phyloP scores from a whole-genome alignment of 2,329 filamentous ascomycete genomes.

The Xylaria sp. region DNA sequence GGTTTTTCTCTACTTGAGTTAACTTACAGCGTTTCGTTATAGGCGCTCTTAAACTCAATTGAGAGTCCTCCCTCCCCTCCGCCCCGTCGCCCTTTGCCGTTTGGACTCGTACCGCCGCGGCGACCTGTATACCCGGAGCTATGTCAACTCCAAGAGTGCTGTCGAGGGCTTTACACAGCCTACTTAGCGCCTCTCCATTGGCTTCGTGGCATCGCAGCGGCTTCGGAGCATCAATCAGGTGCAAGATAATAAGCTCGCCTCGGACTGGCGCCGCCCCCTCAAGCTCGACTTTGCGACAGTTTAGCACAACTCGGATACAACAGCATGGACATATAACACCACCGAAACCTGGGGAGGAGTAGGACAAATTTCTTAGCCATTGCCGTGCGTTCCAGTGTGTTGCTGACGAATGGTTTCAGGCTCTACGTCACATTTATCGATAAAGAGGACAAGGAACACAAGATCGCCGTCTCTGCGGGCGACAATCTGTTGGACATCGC shows the following conservation, averaged over 20 bases:
- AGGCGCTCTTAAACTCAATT: constrained; percentile 1
- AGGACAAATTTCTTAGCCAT: constrained; percentile 50
- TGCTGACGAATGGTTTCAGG: constrained; percentile 57
- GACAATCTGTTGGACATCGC: constrained; percentile 97
- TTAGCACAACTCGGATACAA: constrained; percentile 71
- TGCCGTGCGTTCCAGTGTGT: constrained; percentile 32
- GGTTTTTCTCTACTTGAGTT: not conserved
- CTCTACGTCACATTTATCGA: constrained; percentile 92
- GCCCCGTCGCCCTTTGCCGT: constrained; percentile 2
- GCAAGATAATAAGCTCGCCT: constrained; percentile 15
- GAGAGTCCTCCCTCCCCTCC: not conserved
- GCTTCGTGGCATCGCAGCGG: constrained; percentile 22
- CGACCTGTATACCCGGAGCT: not conserved
- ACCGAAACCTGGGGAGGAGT: constrained; percentile 94
- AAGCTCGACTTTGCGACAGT: constrained; percentile 57
- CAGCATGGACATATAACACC: constrained; percentile 83
- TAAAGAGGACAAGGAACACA: constrained; percentile 82
- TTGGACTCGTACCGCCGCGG: constrained; percentile 1
- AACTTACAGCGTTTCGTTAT: not conserved
- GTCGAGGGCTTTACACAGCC: constrained; percentile 16
- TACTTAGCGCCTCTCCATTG: constrained; percentile 18
- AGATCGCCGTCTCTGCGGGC: constrained; percentile 82
- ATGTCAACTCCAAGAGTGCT: constrained; percentile 32
- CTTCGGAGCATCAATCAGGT: constrained; percentile 11
- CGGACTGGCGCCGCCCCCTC: constrained; percentile 23